These are phyloP conservation scores for Rosa multiflora DNA, from an alignment of 306 rosid species.

Conservation along the genomic window DNA sequence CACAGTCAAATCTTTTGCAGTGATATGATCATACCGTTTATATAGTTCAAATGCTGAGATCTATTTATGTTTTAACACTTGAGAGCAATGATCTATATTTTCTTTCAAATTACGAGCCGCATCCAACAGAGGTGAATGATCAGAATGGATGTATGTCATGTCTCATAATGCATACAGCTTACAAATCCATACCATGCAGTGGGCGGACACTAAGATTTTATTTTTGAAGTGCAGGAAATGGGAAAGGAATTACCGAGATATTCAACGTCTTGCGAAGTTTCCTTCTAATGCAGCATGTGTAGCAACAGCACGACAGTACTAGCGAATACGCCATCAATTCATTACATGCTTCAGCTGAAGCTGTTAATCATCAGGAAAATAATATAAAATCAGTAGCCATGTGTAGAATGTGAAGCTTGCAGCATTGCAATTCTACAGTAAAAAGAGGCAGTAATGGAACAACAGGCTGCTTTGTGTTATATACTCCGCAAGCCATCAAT, in stretches of 20 bases:
- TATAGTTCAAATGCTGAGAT: background rate
- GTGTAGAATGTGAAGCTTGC: constrained; percentile 7
- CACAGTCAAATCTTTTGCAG: background rate
- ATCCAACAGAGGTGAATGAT: background rate
- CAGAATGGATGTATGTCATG: background rate
- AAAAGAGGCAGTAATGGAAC: background rate
- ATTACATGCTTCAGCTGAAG: constrained; percentile 83
- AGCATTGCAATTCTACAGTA: constrained; percentile 10
- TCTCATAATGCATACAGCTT: background rate
- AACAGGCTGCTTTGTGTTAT: background rate
- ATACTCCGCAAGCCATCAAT: constrained; percentile 5
- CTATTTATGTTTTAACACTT: background rate
- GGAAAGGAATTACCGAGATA: constrained; percentile 66
- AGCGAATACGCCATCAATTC: constrained; percentile 95
- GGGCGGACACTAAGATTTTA: background rate
- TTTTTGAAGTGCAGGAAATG: constrained; percentile 11
- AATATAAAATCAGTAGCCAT: background rate
- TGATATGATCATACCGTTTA: background rate
- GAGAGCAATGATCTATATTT: background rate
- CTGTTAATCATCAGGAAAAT: constrained; percentile 40
- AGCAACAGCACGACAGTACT: constrained; percentile 90
- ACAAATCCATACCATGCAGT: background rate
- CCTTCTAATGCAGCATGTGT: constrained; percentile 89
- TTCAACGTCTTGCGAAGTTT: constrained; percentile 85
- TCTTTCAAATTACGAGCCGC: background rate